Evolutionary conservation across 2,329 filamentous ascomycete species (phyloP), one percentile per base, ranked within the genome.

Genomic region (Calonectria pseudoturangicola): DNA sequence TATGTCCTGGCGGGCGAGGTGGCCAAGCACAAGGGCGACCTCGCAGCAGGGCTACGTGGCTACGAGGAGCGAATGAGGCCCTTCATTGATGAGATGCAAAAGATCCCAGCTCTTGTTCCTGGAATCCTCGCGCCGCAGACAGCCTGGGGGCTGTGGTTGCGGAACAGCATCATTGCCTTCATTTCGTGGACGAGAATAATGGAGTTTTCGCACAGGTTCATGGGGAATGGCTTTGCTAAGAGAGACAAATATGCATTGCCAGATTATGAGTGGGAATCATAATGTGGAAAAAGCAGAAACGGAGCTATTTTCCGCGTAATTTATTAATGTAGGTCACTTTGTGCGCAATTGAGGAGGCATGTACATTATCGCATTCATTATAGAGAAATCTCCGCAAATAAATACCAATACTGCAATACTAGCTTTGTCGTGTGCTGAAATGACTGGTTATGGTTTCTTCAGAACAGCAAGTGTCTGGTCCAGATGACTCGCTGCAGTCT

Each of bases 1-100:
- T 90, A 91, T 75, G 80, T 89, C 1, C 81, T 91, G 3, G 89
- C 88, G 0, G 88, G 88, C 1, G 87, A 88, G 58, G 79, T 88
- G 4, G 63, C 63, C 4, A 75, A 73, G 58, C 77, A 79, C 25
- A 73, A 76, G 0, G 71, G 73, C 25, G 75, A 83, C 43, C 62
- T 85, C 2, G 16, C 70, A 9, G 78, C 82, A 1, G 86, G 80
- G 4, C 81, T 87, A 8, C 70, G 74, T 5, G 76, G 73, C 3
- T 89, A 89, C 64, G 86, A 89, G 71, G 60, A 78, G 39, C 78
- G 76, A 8, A 85, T 88, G 75, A 77, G 80, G 10, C 87, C 86
- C 0, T 82, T 86, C 30, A 82, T 89, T 7, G 77, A 79, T 79
- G 80, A 83, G 9, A 58, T 84, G 74, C 81, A 82, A 64, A 76